Base-by-base conservation (phyloP, 1,284 basidiomycete species). In the Termitomyces sp. region DNA sequence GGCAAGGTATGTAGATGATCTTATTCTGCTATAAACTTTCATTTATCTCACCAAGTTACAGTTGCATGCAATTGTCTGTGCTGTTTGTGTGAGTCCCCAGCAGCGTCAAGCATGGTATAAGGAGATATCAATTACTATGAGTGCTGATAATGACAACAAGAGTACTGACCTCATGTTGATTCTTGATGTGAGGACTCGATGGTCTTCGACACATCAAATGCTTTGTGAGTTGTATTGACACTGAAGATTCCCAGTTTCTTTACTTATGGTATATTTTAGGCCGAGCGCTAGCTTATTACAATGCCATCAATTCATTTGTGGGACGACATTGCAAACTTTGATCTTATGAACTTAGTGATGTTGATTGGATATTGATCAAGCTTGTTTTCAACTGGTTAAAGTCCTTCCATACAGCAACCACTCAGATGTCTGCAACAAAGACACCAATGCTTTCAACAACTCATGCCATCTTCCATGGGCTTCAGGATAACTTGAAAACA, bases 41-140 rank as follows among this genome's bases (percentile, higher is more conserved):
- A 7, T 34, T 46, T 3, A 30, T 30, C 18, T 46, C 13, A 39
- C 41, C 46, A 16, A 41, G 47, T 34, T 46, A 45, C 26, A 67
- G 66, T 60, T 68, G 18, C 56, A 61, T 9, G 59, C 60, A 45
- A 66, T 67, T 48, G 54, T 66, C 8, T 26, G 51, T 4, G 55
- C 58, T 47, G 57, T 67, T 19, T 50, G 58, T 1, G 58, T 57
- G 21, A 66, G 61, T 46, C 65, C 62, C 1, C 65, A 65, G 46
- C 58, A 52, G 0, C 51, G 48, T n/a, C 46, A 57, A 11, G 52
- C 35, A 9, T 68, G 61, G 56, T 14, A 45, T 7, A 37, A 33
- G n/a, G 54, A 61, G 39, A 57, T 59, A n/a, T n/a, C n/a, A n/a
- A n/a, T n/a, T n/a, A n/a, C n/a, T n/a, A n/a, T n/a, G n/a, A n/a